Evolutionary conservation across 2,329 filamentous ascomycete species (phyloP), one percentile per base, ranked within the genome.

Genomic region (Albifimbria verrucaria): DNA sequence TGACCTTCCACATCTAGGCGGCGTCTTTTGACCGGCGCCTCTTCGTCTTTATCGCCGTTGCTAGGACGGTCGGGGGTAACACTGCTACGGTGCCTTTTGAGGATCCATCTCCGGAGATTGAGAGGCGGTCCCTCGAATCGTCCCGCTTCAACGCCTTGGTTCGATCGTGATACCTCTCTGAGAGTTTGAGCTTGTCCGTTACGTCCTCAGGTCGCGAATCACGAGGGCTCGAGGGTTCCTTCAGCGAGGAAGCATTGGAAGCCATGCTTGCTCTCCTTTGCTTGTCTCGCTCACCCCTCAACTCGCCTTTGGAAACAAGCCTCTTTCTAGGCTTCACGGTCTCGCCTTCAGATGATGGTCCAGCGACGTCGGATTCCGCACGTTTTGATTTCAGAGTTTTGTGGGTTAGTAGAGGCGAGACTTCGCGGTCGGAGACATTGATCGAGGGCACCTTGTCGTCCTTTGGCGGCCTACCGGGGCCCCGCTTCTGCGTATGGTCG

Each of bases 81-180:
- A 58, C 84, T 87, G 25, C 75, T 74, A 24, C 84, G 76, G 59
- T 81, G 80, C 42, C 84, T 74, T 87, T 87, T n/a, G 73, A 65
- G 7, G 79, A 70, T 50, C 69, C 72, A 23, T 86, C 83, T 15
- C 76, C 74, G 7, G 77, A 72, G 45, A 77, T 72, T 9, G 76
- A 75, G 12, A 78, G 65, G 25, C 77, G 73, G 55, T 87, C 83
- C 50, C 77, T 77, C 3, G 82, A 83, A 56, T 84, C 81, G 55
- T 87, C 82, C 53, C 82, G 75, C 63, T 83, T 86, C 12, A 86
- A 65, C 18, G 81, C 79, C 60, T 85, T 83, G 21, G 82, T 80
- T 50, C 81, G 75, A 56, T 85, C 82, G 52, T 82, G 79, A 52
- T 82, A 79, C 54, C 79, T 83, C 55, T 85, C 81, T 1, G 75